Evolutionary conservation across 2,329 filamentous ascomycete genomes (phyloP), one percentile per base, ranked within the genome.

Genomic region (Endocalyx cinctus): DNA sequence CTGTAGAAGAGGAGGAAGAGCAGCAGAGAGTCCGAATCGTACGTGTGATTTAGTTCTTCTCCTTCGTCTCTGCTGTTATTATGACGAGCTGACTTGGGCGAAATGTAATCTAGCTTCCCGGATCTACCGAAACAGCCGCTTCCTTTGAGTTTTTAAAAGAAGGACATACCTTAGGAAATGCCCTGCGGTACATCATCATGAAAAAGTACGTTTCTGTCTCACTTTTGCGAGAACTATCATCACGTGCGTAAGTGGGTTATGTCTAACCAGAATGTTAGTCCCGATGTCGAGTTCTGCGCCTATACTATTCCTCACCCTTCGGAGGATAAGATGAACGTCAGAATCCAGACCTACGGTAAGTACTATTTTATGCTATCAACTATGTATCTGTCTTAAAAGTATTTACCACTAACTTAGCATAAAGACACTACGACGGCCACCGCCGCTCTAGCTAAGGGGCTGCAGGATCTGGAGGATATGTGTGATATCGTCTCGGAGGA

Each of bases 221-320:
- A n/a, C n/a, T n/a, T n/a, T n/a, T n/a, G n/a, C n/a, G n/a, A n/a
- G n/a, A n/a, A n/a, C n/a, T n/a, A n/a, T n/a, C n/a, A n/a, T n/a
- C n/a, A n/a, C n/a, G n/a, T n/a, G n/a, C n/a, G n/a, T n/a, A n/a
- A n/a, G 14, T 11, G 18, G 27, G 18, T 15, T 20, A 11, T 8
- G 8, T 19, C 23, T 48, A 25, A 48, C 44, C 33, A 22, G n/a
- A 45, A 94, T 87, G 62, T 87, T 45, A 97, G 90, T 60, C 90
- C 92, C 18, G 80, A 92, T 44, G 92, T 98, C 39, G 92, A 98
- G 60, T 96, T 98, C 65, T 97, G 92, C 63, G 92, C 90, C 41
- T 98, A 98, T 63, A 87, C 90, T 6, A 97, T 98, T 41, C 92
- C 92, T 18, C 92, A 98, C 64, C 92, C 92, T 31, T 94, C 89